A percentile compares a stretch with the other conserved stretches of the same genome.
These are phyloP conservation scores for Schizosaccharomyces japonicus DNA, from an alignment of 805 yeast genomes.

Conservation along the genomic window DNA sequence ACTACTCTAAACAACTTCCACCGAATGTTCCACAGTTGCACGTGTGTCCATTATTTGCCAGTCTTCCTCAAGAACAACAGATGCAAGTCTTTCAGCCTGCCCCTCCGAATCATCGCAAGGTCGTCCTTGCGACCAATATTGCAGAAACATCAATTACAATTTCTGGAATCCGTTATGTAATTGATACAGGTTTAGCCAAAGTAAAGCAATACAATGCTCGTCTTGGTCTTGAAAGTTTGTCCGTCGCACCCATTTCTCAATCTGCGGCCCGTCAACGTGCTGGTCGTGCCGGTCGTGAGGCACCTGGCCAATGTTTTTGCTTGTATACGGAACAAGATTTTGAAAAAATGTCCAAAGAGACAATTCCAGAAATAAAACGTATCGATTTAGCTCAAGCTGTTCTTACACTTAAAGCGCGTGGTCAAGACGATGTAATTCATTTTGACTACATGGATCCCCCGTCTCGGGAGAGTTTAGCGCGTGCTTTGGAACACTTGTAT, in stretches of 20 bases:
- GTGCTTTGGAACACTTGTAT: constrained; percentile 59
- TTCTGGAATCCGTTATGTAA: constrained; percentile 75
- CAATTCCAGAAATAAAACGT: constrained; percentile 81
- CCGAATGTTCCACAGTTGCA: constrained; percentile 26
- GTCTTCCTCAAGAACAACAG: constrained; percentile 68
- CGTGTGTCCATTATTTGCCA: constrained; percentile 78
- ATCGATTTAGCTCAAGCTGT: constrained; percentile 70
- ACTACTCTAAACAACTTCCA: constrained; percentile 6
- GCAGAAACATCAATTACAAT: constrained; percentile 96
- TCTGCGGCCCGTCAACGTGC: constrained; percentile 88
- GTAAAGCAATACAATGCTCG: constrained; percentile 25
- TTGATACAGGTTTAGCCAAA: constrained; percentile 80
- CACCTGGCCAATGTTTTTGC: constrained; percentile 70
- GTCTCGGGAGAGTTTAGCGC: constrained; percentile 43
- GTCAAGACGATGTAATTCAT: constrained; percentile 56
- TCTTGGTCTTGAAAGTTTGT: constrained; percentile 60
- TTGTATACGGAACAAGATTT: constrained; percentile 57
- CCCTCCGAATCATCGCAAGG: constrained; percentile 48
- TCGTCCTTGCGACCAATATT: constrained; percentile 78
- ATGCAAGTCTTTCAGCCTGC: constrained; percentile 50
- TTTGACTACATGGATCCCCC: constrained; percentile 93
- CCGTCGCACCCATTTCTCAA: constrained; percentile 78
- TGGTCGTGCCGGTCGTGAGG: constrained; percentile 99
- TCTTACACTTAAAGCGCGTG: constrained; percentile 57
- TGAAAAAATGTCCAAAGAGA: constrained; percentile 38